phyloP scores from a whole-genome alignment of 2,329 filamentous ascomycete species.

The Penicillium capsulatum region DNA sequence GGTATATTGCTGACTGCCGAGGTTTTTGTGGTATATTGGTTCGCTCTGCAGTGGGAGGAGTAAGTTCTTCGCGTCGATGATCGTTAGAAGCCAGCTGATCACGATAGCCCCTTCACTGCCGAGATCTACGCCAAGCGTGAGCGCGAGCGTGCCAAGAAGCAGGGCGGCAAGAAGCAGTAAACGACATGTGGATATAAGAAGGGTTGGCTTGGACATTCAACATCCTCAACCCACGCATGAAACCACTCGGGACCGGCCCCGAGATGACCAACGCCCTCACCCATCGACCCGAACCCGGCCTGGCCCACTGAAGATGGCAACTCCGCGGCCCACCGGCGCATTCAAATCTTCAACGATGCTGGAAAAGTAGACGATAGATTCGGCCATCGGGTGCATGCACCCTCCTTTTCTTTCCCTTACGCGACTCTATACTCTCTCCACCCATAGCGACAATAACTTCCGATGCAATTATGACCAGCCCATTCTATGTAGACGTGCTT shows the following conservation, averaged over 20 bases:
- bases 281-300: slow-evolving; percentile 1
- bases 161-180: slow-evolving; percentile 39
- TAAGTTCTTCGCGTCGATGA: slow-evolving; percentile 32
- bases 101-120: slow-evolving; percentile 70
- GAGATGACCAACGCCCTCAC: slow-evolving; percentile 3
- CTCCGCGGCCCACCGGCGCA: slow-evolving; percentile 14
- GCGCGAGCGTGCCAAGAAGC: slow-evolving; percentile 39
- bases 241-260: slow-evolving; percentile 9
- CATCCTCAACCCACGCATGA: slow-evolving; percentile 23
- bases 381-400: slow-evolving; percentile 3
- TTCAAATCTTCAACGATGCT: slow-evolving; percentile 29
- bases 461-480: slow-evolving; percentile 4
- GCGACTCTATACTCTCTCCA: slow-evolving; percentile 15
- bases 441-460: slow-evolving; percentile 20
- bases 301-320: slow-evolving; percentile 4
- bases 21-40: slow-evolving; percentile 72
- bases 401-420: slow-evolving; percentile 17
- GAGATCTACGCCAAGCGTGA: slow-evolving; percentile 80
- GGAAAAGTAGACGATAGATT: slow-evolving; percentile 24
- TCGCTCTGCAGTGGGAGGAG: slow-evolving; percentile 84
- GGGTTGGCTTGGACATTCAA: slow-evolving; percentile 30
- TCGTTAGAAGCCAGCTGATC: neutral
- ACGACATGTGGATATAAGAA: slow-evolving; percentile 8
- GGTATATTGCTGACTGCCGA: slow-evolving; percentile 71
- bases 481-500: neutral